Evolutionary conservation across 331 rosid genomes (phyloP), one percentile per base, ranked within the genome.

Genomic region (Acacia concinna): DNA sequence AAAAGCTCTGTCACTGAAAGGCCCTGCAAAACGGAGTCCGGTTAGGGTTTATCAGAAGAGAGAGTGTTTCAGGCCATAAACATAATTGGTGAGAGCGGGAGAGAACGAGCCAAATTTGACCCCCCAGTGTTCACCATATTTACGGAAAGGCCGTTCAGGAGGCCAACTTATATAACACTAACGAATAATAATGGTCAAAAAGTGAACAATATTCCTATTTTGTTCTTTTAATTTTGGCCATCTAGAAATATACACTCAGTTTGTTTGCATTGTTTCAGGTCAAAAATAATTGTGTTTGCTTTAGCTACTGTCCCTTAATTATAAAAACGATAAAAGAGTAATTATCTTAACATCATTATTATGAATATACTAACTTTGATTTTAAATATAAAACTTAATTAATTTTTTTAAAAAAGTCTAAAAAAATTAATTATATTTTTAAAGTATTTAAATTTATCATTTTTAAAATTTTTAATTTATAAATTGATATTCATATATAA

Each of bases 31-130:
- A 30, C 13, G 37, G 41, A 15, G 79, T 25, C 30, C 13, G 70
- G 30, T 8, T 84, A 84, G 87, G 87, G 86, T 81, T 86, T 81
- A 74, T 72, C 66, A 10, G 69, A 18, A 38, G 18, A 20, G 28
- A 6, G 54, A 25, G 23, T 8, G 66, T 35, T 6, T 15, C 30
- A 8, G 31, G 18, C 15, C 31, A 59, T 1, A 59, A 27, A 4
- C 47, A 28, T 25, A 60, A 75, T 75, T 76, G 76, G 38, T 9
- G 65, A 64, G 85, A 81, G 86, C 87, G 87, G 87, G 84, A 78
- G 87, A 28, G 62, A 54, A 18, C 1, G 15, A 8, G 32, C 35
- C 10, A 15, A 13, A 37, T 15, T 9, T 46, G 28, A 9, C 17
- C 41, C 78, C 44, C 57, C 12, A 10, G 0, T 4, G 17, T 21